These are phyloP conservation scores for Colletotrichum horii DNA, from an alignment of 2,329 filamentous ascomycete species.

Conservation along the genomic window DNA sequence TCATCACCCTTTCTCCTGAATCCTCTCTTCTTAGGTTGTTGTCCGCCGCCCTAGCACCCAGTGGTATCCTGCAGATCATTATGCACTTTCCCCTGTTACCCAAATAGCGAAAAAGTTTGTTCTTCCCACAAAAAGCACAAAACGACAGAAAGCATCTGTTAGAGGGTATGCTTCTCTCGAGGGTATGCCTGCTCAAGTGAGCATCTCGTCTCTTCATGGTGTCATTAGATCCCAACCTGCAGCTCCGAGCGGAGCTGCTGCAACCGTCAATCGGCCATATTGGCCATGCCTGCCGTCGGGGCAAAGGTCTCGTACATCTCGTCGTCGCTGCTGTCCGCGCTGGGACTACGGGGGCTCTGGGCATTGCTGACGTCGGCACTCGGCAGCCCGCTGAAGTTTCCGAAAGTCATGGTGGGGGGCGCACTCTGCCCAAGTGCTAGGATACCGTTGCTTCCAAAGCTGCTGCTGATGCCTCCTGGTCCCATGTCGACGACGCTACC, in stretches of 20 bases:
- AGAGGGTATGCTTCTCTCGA: background rate
- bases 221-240: background rate
- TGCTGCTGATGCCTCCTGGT: slow-evolving; percentile 33
- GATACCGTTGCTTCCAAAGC: slow-evolving; percentile 32
- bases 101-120: background rate
- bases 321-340: slow-evolving; percentile 60
- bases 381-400: slow-evolving; percentile 46
- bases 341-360: slow-evolving; percentile 56
- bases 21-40: background rate
- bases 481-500: slow-evolving; percentile 55
- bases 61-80: slow-evolving; percentile 14
- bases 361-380: slow-evolving; percentile 55
- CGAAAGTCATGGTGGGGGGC: slow-evolving; percentile 24
- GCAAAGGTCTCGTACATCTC: slow-evolving; percentile 56
- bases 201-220: background rate
- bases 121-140: background rate
- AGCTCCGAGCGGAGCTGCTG: background rate
- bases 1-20: background rate
- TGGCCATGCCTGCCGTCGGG: slow-evolving; percentile 37
- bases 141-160: background rate
- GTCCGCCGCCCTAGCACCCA: background rate
- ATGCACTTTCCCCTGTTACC: background rate
- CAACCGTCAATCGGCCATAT: slow-evolving; percentile 26
- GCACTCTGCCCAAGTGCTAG: slow-evolving; percentile 20
- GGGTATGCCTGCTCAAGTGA: background rate